Evolutionary conservation across 2,329 filamentous ascomycete species (phyloP), one percentile per base, ranked within the genome.

Genomic region (Trichophyton verrucosum): DNA sequence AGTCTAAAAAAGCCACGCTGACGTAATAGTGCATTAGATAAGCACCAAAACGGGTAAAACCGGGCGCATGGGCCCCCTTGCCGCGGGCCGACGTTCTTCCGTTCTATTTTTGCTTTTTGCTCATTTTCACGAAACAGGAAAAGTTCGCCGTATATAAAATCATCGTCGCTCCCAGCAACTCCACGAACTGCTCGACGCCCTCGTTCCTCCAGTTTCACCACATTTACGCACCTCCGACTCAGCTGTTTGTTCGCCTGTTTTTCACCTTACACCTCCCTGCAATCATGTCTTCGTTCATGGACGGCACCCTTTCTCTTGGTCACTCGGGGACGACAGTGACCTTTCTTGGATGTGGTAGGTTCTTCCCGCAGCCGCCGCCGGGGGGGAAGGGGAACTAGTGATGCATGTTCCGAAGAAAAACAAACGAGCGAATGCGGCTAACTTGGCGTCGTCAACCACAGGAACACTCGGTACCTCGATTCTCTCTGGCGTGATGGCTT

Each of bases 391-490:
- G 49, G 49, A 24, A 24, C 55, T 57, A 44, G 55, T 13, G 30
- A 40, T 57, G 55, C 38, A 57, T 40, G 33, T 40, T 57, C 38
- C 30, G 38, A 40, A 42, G 55, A 53, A 53, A 53, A 53, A 53
- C 49, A 53, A 53, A 53, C 11, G 49, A 30, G 49, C 5, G 40
- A 53, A 13, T 30, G 49, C 49, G 49, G 49, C 49, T 53, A 53
- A 53, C 49, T 42, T 57, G 55, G 38, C 55, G 40, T 7, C 40
- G n/a, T 44, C 3, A 13, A 56, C 22, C 27, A 22, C 67, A 91
- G 87, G 89, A 65, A 91, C 86, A 59, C 88, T 95, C 84, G 90
- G 90, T 62, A 88, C 89, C 63, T 89, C 89, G 61, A 91, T 95
- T 66, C 82, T 95, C 61, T 85, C 82, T 60, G 90, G 89, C 65